Evolutionary conservation across 2,329 filamentous ascomycete species (phyloP).

Genomic region (Colletotrichum somersetense): DNA sequence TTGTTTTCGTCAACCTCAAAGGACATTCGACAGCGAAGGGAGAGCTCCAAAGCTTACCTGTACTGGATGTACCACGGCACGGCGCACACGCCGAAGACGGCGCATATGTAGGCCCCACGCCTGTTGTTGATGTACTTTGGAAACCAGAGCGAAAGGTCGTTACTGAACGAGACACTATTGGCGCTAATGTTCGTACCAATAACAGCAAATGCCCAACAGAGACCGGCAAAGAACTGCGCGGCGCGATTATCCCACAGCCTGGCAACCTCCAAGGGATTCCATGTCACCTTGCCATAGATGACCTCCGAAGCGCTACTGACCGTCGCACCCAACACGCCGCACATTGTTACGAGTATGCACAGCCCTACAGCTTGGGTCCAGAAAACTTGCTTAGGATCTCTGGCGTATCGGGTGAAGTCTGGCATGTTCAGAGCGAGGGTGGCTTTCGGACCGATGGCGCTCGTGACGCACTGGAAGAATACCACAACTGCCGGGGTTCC

Average conservation of each 20-base stretch:
- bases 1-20: constrained; percentile 44
- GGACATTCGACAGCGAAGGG: constrained; percentile 39
- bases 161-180: constrained; percentile 65
- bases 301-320: constrained; percentile 53
- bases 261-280: constrained; percentile 49
- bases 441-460: constrained; percentile 43
- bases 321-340: constrained; percentile 63
- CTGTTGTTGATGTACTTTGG: constrained; percentile 66
- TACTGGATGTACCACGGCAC: constrained; percentile 43
- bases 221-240: constrained; percentile 48
- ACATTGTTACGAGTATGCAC: constrained; percentile 39
- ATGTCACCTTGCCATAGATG: constrained; percentile 46
- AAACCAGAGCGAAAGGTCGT: constrained; percentile 65
- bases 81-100: constrained; percentile 38
- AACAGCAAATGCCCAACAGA: constrained; percentile 56
- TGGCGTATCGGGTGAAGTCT: constrained; percentile 44
- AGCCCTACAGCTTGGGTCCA: constrained; percentile 42
- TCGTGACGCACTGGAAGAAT: constrained; percentile 45
- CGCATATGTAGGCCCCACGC: constrained; percentile 58
- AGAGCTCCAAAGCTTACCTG: constrained; percentile 22
- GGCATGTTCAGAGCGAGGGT: constrained; percentile 43
- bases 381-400: constrained; percentile 40
- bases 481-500: constrained; percentile 43
- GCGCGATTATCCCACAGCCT: constrained; percentile 47
- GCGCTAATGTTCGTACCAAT: constrained; percentile 66